Evolutionary conservation across 2,329 filamentous ascomycete genomes (phyloP), one percentile per base, ranked within the genome.

Genomic region (Hypomyces perniciosus): DNA sequence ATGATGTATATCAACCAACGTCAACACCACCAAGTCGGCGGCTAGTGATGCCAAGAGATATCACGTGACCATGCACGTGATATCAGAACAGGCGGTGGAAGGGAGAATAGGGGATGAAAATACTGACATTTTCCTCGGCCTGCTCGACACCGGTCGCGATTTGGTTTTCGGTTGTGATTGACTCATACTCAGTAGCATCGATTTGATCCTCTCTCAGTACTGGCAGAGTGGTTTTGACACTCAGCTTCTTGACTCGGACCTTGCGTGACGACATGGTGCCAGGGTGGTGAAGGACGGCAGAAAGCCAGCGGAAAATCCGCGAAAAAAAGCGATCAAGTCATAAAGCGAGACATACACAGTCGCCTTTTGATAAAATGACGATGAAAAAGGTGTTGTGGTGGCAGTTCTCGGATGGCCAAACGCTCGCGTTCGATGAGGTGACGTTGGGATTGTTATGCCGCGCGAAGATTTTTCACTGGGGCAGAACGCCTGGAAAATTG

Each of bases 141-240:
- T 95, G 91, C 72, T 99, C 93, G 62, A 99, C 93, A 72, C 93
- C 93, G 59, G 91, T 96, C 67, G 93, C 90, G 67, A 96, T 90
- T 85, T 89, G 73, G 78, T 83, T 76, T 81, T 88, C 80, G 68
- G 86, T 86, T 61, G 86, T 87, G 67, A 92, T 84, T 63, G 88
- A 82, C 72, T 95, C 89, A 70, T 96, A 95, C 71, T 90, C 83
- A 64, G 78, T 81, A 65, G 86, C 79, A 67, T 96, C 90, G 72
- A 97, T 86, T 67, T 97, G 88, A 70, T 90, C 80, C 74, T 97
- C 92, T 69, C 87, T 83, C 65, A 96, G 81, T 62, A 99, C 85
- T 54, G 85, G 85, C 66, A 96, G 84, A 62, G 84, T 84, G 68
- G 90, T 90, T 77, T 95, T 95, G 65, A 88, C 83, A 72, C 86